Evolutionary conservation across 306 rosid species (phyloP).

Genomic region (Glycine soja): DNA sequence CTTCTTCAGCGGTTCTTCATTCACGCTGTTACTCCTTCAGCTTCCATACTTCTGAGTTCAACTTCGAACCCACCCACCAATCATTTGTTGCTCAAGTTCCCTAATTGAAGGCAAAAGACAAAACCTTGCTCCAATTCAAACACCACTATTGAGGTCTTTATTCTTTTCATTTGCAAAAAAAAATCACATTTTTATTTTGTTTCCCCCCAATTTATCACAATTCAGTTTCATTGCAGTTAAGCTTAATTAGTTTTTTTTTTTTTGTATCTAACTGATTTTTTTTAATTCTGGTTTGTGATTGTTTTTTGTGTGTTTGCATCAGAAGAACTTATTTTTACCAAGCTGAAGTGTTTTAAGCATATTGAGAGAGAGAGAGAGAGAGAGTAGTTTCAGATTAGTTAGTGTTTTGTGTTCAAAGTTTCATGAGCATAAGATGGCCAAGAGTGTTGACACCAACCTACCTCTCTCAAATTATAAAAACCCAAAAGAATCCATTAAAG

Average conservation of each 20-base stretch:
- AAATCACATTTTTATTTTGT: too few species aligned
- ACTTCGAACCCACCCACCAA: background rate
- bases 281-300: too few species aligned
- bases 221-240: background rate
- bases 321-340: too few species aligned
- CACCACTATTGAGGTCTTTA: background rate
- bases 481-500: slow-evolving; percentile 58
- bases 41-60: background rate
- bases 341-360: too few species aligned
- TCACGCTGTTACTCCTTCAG: background rate
- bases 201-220: background rate
- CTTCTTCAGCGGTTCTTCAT: background rate
- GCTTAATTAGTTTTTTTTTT: too few species aligned
- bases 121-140: slow-evolving; percentile 14
- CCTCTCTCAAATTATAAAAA: slow-evolving; percentile 58
- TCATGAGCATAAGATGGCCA: slow-evolving; percentile 65
- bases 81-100: slow-evolving; percentile 4
- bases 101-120: slow-evolving; percentile 3
- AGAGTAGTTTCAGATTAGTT: background rate
- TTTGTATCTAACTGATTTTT: too few species aligned
- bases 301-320: too few species aligned
- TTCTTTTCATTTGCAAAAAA: background rate
- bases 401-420: slow-evolving; percentile 3
- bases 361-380: too few species aligned
- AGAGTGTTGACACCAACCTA: slow-evolving; percentile 58